Evolutionary conservation across 2,329 filamentous ascomycete genomes (phyloP), one percentile per base, ranked within the genome.

Genomic region (Emergomyces africanus): DNA sequence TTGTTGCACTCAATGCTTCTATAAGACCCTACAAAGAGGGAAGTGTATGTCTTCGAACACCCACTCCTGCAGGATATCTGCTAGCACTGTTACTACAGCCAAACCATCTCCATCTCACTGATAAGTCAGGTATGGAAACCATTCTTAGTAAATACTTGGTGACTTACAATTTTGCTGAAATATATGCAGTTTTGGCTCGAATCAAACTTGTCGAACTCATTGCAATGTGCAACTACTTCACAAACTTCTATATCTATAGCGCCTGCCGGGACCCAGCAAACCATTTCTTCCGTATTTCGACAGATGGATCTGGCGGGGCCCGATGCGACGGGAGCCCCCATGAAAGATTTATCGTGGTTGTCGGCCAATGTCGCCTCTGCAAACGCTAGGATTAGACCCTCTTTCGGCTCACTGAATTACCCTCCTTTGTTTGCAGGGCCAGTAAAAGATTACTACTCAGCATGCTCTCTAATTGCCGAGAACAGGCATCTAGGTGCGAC

Each of bases 181-280:
- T 35, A 15, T 28, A 15, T 48, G 23, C 10, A 48, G 44, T 18
- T 28, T 4, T 25, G 12, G 12, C 23, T 28, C 23, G 44, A 28
- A 6, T 25, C n/a, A 33, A 5, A 4, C 18, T n/a, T 39, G 49
- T 25, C 18, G 12, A 44, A 57, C 9, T n/a, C 25, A 3, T 20
- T 37, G 39, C 25, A 48, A 81, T 81, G 78, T 81, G 78, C 74
- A 75, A 79, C 67, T 88, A 85, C 68, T 86, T 83, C 67, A 87
- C 86, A 67, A 88, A 88, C 72, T 89, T 86, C 71, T 89, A 88
- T 73, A 85, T 90, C 71, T 89, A 89, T 74, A 84, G 84, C 60
- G 79, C 82, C 49, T 90, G 87, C 68, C 72, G 79, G 59, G 84
- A 89, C 67, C 86, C 86, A 0, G 83, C 82, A 46, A 78, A 81